Conservation (phyloP, 441 rosid species). For the Pelargonium myrrhifolium region DNA sequence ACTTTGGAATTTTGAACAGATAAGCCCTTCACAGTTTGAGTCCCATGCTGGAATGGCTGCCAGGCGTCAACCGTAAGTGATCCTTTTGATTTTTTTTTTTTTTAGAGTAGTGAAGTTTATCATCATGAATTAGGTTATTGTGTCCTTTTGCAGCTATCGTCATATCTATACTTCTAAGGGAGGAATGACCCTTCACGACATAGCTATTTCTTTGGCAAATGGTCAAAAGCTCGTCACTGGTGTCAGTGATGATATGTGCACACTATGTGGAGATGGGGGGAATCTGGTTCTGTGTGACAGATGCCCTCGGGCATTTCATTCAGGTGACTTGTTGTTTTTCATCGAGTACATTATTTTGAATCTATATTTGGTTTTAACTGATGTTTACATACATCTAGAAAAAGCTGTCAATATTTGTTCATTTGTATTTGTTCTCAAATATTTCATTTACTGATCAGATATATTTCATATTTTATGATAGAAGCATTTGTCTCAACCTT, state of each 20-base stretch:
- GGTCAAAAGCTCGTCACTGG: constrained; percentile 63
- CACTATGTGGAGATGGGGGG: constrained; percentile 82
- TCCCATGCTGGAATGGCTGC: constrained; percentile 99
- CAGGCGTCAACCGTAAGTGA: constrained; percentile 94
- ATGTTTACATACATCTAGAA: background rate
- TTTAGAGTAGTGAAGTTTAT: background rate
- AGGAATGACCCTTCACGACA: constrained; percentile 84
- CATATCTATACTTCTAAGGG: constrained; percentile 70
- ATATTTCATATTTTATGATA: background rate
- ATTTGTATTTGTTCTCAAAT: background rate
- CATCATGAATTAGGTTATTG: constrained; percentile 10
- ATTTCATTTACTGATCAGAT: background rate
- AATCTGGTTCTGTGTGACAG: constrained; percentile 57
- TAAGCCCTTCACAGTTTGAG: constrained; percentile 97
- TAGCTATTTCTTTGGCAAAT: constrained; percentile 70
- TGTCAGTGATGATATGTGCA: constrained; percentile 78
- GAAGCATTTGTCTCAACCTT: background rate
- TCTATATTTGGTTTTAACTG: background rate
- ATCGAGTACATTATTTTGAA: constrained; percentile 5
- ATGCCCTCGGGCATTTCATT: constrained; percentile 86
- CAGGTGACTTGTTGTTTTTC: constrained; percentile 34
- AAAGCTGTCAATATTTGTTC: background rate
- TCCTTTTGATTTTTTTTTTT: constrained; percentile 10
- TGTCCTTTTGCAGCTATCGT: constrained; percentile 56
- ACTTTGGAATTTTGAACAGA: constrained; percentile 35